Conservation (phyloP, 2,329 filamentous ascomycete species). For the Knufia fluminis region DNA sequence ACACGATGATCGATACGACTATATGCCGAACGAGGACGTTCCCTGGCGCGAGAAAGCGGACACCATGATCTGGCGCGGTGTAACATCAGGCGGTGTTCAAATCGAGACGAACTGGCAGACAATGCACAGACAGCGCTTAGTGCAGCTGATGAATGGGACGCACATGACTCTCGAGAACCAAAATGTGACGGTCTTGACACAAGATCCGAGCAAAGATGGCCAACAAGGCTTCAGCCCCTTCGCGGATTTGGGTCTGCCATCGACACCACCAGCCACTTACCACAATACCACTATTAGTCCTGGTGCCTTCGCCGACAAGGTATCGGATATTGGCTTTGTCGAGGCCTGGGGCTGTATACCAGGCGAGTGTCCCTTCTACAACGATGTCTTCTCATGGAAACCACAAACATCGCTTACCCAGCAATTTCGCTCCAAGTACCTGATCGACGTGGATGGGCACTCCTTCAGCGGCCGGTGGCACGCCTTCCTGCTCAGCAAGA, state of each 20-base stretch:
- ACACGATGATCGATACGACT: conserved; percentile 50
- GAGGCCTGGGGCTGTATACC: conserved; percentile 31
- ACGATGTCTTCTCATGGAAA: conserved; percentile 25
- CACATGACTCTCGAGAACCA: conserved; percentile 20
- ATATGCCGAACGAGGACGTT: conserved; percentile 46
- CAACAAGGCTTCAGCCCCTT: conserved; percentile 2
- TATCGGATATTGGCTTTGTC: conserved; percentile 33
- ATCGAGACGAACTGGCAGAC: conserved; percentile 29
- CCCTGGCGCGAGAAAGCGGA: conserved; percentile 51
- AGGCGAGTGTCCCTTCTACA: conserved; percentile 32
- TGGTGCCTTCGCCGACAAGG: conserved; percentile 25
- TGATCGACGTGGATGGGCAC: conserved; percentile 33
- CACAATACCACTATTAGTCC: conserved; percentile 7
- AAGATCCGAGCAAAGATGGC: conserved; percentile 16
- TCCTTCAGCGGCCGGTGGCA: conserved; percentile 35
- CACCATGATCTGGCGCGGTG: conserved; percentile 54
- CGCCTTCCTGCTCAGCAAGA: conserved; percentile 39
- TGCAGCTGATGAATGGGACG: conserved; percentile 30
- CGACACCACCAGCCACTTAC: background rate
- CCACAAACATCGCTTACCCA: conserved; percentile 24
- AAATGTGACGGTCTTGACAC: conserved; percentile 25
- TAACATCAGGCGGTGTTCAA: conserved; percentile 54
- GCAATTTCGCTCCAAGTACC: conserved; percentile 30
- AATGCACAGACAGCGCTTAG: conserved; percentile 33
- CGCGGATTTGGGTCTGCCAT: conserved; percentile 1